phyloP scores from a whole-genome alignment of 2,329 filamentous ascomycete species.

The Phaeosphaeriaceae sp. region DNA sequence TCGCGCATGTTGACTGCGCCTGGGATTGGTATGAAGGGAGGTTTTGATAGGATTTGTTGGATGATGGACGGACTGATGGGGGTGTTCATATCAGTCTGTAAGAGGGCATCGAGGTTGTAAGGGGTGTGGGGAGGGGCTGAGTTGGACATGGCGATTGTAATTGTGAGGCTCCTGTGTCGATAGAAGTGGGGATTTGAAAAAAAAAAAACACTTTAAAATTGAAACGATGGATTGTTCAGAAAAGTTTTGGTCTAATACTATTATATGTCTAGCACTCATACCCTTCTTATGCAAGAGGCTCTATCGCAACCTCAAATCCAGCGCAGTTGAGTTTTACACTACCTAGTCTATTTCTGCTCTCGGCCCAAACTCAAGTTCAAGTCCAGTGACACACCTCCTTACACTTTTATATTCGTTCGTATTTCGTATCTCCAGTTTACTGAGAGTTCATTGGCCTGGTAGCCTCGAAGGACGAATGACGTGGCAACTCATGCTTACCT shows the following conservation, averaged over 20 bases:
- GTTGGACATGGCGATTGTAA: neutral
- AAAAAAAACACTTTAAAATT: too few relatives aligned
- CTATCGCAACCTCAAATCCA: too few relatives aligned
- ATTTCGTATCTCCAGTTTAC: neutral
- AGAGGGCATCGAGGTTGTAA: neutral
- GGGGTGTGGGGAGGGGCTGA: neutral
- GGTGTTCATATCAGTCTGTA: neutral
- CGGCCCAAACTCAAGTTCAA: neutral
- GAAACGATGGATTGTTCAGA: too few relatives aligned
- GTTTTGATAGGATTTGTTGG: conserved; percentile 7
- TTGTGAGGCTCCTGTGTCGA: neutral
- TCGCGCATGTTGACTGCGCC: conserved; percentile 20
- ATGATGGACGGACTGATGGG: neutral
- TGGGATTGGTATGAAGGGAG: conserved; percentile 19
- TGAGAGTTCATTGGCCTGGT: neutral
- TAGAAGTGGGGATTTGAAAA: too few relatives aligned
- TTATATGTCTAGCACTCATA: too few relatives aligned
- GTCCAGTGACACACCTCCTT: neutral
- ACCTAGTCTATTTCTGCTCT: too few relatives aligned
- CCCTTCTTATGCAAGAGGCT: too few relatives aligned
- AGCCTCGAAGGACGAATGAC: neutral
- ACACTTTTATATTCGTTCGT: neutral
- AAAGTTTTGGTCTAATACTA: too few relatives aligned
- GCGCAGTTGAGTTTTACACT: too few relatives aligned
- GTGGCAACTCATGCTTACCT: neutral